Conservation (phyloP, 2,329 filamentous ascomycete genomes). For the Ceratocystis huliohia region DNA sequence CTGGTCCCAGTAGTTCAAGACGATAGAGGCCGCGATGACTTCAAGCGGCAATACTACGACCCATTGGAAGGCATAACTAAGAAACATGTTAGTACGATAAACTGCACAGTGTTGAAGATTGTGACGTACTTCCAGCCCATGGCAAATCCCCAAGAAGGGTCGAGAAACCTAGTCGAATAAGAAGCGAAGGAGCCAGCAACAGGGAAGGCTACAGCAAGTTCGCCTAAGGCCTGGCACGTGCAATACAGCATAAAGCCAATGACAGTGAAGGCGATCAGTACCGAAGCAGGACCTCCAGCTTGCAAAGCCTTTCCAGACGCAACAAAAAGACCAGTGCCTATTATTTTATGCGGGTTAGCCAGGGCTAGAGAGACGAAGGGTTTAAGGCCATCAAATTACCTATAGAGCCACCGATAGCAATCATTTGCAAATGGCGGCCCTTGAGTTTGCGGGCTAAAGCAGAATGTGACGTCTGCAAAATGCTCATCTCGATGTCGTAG, state of each 20-base stretch:
- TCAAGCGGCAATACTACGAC: conserved; percentile 71
- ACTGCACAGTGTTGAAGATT: background rate
- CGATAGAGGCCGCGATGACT: conserved; percentile 75
- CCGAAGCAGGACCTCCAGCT: conserved; percentile 61
- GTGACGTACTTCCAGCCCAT: conserved; percentile 78
- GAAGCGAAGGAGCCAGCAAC: conserved; percentile 85
- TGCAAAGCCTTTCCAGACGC: conserved; percentile 61
- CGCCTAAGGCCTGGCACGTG: conserved; percentile 81
- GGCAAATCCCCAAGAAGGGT: conserved; percentile 87
- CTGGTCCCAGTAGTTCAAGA: conserved; percentile 66
- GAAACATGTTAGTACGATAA: conserved; percentile 11
- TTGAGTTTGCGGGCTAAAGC: conserved; percentile 67
- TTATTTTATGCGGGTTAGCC: conserved; percentile 16
- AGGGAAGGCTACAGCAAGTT: conserved; percentile 81
- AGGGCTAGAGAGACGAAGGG: background rate
- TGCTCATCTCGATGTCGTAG: conserved; percentile 44
- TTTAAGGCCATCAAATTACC: conserved; percentile 35
- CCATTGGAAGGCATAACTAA: conserved; percentile 77
- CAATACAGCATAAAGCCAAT: conserved; percentile 83
- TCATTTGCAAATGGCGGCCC: conserved; percentile 86
- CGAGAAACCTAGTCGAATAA: conserved; percentile 82
- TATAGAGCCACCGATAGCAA: conserved; percentile 87
- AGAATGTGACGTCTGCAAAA: conserved; percentile 63
- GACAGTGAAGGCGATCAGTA: conserved; percentile 65
- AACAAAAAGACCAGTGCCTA: conserved; percentile 75